Base-by-base conservation (phyloP, 2,329 filamentous ascomycete genomes). In the Fonsecaea pedrosoi region DNA sequence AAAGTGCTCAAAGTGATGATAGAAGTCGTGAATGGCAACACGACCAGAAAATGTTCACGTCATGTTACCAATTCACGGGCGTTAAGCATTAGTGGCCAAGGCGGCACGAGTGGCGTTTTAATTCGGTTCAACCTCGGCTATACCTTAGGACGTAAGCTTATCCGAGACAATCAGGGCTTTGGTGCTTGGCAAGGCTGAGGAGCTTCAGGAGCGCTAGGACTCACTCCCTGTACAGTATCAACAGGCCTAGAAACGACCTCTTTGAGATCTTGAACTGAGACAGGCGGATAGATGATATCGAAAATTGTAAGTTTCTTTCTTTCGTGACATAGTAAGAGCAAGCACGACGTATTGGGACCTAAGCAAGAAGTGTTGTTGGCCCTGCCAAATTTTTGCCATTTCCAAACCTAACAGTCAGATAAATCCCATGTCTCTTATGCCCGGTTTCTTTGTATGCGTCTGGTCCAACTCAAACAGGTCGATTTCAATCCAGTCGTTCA, bases 101-200 rank as follows among this genome's bases (percentile, higher is more conserved):
- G 30, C 6, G 30, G 30, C 30, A 1, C 30, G 4, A 32, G 30
- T 32, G 30, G 30, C 21, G 30, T 25, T 50, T 8, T 10, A 15
- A 7, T 37, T 13, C 42, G 57, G 57, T 4, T 7, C 25, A 8
- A 60, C 56, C 25, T 60, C 57, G 40, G 57, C 15, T 13, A 15
- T 8, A 18, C 12, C 2, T 2, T 12, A 21, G 1, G 1, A 18
- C 5, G 45, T 21, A 50, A 50, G 18, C 45, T 50, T 50, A 30
- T 50, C 45, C 45, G 45, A 25, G 45, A 10, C 8, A 8, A 30
- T 3, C 30, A 32, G 30, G 30, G 30, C 30, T 32, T 32, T 32
- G 30, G 8, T 50, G 45, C 45, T 50, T 50, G 45, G 45, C 45
- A 50, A 50, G 45, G 45, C 45, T 50, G 45, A 25, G 21, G 45